These are phyloP conservation scores for Didymella glomerata DNA, from an alignment of 2,329 filamentous ascomycete genomes.

Conservation along the genomic window DNA sequence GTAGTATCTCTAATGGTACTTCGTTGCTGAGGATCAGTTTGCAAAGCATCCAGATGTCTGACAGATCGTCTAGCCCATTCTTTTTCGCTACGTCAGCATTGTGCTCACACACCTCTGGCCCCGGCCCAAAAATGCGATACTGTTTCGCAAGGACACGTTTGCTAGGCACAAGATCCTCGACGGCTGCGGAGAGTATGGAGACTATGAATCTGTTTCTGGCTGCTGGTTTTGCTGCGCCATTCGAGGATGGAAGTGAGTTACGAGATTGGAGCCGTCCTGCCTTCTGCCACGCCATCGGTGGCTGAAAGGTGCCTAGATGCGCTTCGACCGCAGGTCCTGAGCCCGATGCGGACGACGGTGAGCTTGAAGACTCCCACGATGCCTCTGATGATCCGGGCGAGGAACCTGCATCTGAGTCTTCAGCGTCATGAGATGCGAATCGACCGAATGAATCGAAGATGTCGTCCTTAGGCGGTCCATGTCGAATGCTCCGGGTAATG, in stretches of 20 bases:
- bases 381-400: constrained; percentile 41
- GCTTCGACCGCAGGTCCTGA: constrained; percentile 52
- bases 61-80: constrained; percentile 74
- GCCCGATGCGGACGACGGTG: constrained; percentile 49
- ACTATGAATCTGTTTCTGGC: constrained; percentile 72
- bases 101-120: constrained; percentile 80
- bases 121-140: constrained; percentile 85
- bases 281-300: constrained; percentile 62
- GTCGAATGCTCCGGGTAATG: constrained; percentile 38
- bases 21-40: constrained; percentile 79
- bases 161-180: constrained; percentile 77
- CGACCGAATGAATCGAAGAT: constrained; percentile 72
- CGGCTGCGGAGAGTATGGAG: constrained; percentile 68
- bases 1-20: constrained; percentile 73
- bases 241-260: constrained; percentile 52
- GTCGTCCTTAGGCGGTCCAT: constrained; percentile 52
- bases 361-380: constrained; percentile 51
- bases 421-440: constrained; percentile 31
- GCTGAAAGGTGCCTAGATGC: constrained; percentile 56
- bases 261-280: constrained; percentile 64
- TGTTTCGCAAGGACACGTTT: constrained; percentile 78
- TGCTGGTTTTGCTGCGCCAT: constrained; percentile 39
- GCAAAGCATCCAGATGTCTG: constrained; percentile 84
- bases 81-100: constrained; percentile 81
- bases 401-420: constrained; percentile 36